A percentile compares a stretch with the other conserved stretches of the same genome.
These are phyloP conservation scores for Russula earlei DNA, from an alignment of 768 basidiomycete species.

Conservation along the genomic window DNA sequence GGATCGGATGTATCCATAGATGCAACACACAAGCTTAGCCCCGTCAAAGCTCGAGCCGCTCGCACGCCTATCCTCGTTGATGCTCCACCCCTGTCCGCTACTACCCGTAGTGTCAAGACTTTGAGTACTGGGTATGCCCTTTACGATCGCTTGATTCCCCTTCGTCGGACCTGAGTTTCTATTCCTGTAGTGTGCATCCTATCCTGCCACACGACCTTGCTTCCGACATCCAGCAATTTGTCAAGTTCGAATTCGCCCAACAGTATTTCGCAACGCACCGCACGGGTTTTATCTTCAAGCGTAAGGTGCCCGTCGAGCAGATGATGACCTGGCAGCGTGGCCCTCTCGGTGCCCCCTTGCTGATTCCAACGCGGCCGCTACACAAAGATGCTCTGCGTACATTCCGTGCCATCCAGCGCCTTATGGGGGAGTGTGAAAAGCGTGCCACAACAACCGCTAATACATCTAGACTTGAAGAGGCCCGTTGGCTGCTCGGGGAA, in stretches of 20 bases:
- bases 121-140: slow-evolving; percentile 56
- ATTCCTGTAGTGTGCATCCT: slow-evolving; percentile 52
- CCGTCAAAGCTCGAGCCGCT: slow-evolving; percentile 54
- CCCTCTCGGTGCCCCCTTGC: slow-evolving; percentile 63
- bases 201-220: slow-evolving; percentile 72
- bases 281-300: slow-evolving; percentile 79
- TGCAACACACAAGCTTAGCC: slow-evolving; percentile 65
- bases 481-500: slow-evolving; percentile 75
- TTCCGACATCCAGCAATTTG: slow-evolving; percentile 80
- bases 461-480: slow-evolving; percentile 58
- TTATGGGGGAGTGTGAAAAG: slow-evolving; percentile 88
- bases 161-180: not conserved
- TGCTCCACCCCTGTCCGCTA: slow-evolving; percentile 2
- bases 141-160: not conserved
- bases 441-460: slow-evolving; percentile 45
- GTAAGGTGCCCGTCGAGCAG: slow-evolving; percentile 72
- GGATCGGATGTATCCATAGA: slow-evolving; percentile 27
- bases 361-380: slow-evolving; percentile 55
- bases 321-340: slow-evolving; percentile 87
- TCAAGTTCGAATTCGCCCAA: slow-evolving; percentile 73
- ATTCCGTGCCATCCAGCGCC: slow-evolving; percentile 84
- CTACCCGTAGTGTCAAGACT: slow-evolving; percentile 29
- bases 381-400: slow-evolving; percentile 72
- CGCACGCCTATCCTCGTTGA: slow-evolving; percentile 57
- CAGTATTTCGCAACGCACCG: slow-evolving; percentile 87